Base-by-base conservation (phyloP, 2,329 filamentous ascomycete genomes). In the Trichophyton simii region DNA sequence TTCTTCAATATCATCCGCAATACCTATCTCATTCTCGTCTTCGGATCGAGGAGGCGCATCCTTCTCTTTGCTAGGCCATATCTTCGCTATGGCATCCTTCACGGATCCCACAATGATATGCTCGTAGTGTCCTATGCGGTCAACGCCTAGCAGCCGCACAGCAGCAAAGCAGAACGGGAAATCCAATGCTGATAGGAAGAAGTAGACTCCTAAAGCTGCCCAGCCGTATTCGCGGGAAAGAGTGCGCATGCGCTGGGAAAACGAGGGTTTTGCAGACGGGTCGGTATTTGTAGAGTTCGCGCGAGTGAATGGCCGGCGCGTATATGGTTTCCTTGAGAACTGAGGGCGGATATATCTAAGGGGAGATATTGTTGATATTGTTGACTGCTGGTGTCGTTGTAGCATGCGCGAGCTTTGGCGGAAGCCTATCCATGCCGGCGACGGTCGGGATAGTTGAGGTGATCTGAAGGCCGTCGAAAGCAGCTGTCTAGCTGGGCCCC, bases 131-230 rank as follows among this genome's bases (percentile, higher is more conserved):
- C 90, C 91, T 69, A 99, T 94, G 61, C 83, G 83, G 28, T 99
- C 94, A 0, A 89, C 88, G 15, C 94, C 94, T 1, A 96, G 81
- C 59, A 85, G 78, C 62, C 87, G 83, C 55, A 99, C 94, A 8
- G 94, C 84, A 60, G 95, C 76, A 77, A 96, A 99, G 76, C 92
- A 97, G 72, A 97, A 89, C 0, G 94, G 94, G 66, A 97, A 95
- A 75, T 99, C 94, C 59, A 96, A 77, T 42, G 88, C 87, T 48
- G 88, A 91, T 60, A 99, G 77, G 0, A 80, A 80, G 9, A 96
- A 75, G 74, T 99, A 99, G 13, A 99, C 89, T n/a, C 91, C 92
- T 3, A 96, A 75, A 0, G 91, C 91, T 2, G 88, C 83, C 90
- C 91, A 97, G 46, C 94, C 94, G 73, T 99, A 99, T 73, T 97